phyloP scores from a whole-genome alignment of 1,284 basidiomycete species.

The Pascua guehoae region DNA sequence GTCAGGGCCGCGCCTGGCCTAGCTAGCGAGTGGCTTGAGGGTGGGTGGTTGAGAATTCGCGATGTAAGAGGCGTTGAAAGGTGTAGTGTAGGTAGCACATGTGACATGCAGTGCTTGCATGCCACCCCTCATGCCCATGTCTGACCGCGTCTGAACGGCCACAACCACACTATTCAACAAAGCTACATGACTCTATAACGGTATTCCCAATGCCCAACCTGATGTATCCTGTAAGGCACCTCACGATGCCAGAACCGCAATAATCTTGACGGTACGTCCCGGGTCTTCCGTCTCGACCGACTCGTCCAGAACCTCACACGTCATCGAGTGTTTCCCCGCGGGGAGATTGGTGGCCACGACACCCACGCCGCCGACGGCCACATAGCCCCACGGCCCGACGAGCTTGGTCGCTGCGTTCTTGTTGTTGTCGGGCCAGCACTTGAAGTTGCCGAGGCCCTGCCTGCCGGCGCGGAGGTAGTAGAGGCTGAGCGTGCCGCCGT shows the following conservation, averaged over 20 bases:
- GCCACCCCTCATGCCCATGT: too few relatives aligned
- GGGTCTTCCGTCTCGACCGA: neutral
- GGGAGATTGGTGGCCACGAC: neutral
- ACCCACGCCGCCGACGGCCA: neutral
- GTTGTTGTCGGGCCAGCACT: conserved; percentile 13
- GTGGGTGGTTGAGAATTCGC: too few relatives aligned
- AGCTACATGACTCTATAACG: too few relatives aligned
- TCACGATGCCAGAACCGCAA: conserved; percentile 1
- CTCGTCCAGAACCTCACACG: conserved; percentile 4
- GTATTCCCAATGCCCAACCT: too few relatives aligned
- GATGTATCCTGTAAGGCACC: neutral
- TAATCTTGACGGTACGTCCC: neutral
- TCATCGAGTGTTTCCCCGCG: conserved; percentile 4
- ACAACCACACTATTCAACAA: too few relatives aligned
- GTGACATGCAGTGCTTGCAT: too few relatives aligned
- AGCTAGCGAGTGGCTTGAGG: too few relatives aligned
- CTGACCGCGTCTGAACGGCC: too few relatives aligned
- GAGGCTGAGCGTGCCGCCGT: conserved; percentile 1
- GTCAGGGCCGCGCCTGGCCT: too few relatives aligned
- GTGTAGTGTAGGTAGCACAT: too few relatives aligned
- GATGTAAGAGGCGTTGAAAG: too few relatives aligned
- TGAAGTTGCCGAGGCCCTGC: conserved; percentile 6
- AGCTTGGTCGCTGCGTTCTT: conserved; percentile 1
- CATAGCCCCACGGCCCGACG: neutral
- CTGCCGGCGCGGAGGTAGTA: conserved; percentile 6